Evolutionary conservation across 257 asterid genomes (phyloP), one percentile per base, ranked within the genome.

Genomic region (Gardenia jasminoides): DNA sequence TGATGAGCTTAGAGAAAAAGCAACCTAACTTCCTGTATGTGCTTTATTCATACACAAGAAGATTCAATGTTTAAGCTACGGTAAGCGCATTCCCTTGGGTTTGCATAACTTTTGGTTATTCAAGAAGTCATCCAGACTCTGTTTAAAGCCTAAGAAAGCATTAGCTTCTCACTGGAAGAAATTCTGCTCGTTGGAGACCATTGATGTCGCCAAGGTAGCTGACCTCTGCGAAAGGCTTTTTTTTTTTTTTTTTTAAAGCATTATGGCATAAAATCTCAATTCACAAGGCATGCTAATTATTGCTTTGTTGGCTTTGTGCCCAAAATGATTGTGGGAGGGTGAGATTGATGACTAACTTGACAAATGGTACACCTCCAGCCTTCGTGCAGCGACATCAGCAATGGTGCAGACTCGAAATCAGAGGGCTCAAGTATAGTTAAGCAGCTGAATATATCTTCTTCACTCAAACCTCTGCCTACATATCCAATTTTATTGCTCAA

Each of bases 311-410:
- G 62, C 26, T 56, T 20, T 26, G 64, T 0, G 28, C 64, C 46
- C 26, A 22, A 11, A 47, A 30, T 56, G 64, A 2, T 6, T 56
- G 64, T 22, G 28, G 20, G 64, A 56, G 62, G 59, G 62, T 56
- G 62, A 3, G 72, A 8, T 43, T 31, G 17, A n/a, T 41, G 66
- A 47, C 90, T 84, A 52, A 90, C 93, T 83, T 90, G 94, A 75
- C 94, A 91, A 74, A 90, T 89, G 85, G 89, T 90, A 74, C 94
- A 91, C 83, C 79, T 87, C 86, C 86, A 81, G 48, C 82, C 88
- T 85, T 73, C 85, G 11, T 86, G 81, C 33, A 22, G 36, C 24
- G 83, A 52, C 13, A 20, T 71, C 64, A 81, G 59, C 62, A 79
- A 56, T 47, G 82, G 41, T 36, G 22, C 24, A 15, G 80, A 75